A percentile compares a stretch with the other conserved stretches of the same genome.
Evolutionary conservation across 768 basidiomycete genomes (phyloP).

Genomic region (Lentinus tigrinus): DNA sequence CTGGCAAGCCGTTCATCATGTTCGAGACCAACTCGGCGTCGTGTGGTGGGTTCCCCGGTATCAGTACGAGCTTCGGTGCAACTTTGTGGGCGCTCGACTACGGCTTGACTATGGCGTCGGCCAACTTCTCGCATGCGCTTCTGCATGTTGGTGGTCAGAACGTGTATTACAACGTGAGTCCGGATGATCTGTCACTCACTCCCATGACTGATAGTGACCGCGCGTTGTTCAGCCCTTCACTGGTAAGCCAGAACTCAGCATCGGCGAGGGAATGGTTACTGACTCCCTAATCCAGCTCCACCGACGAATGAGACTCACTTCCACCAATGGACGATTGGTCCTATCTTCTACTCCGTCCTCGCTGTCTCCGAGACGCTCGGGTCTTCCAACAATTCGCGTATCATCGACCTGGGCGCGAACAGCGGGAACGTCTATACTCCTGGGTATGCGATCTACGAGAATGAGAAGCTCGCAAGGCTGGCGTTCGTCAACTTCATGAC

Average conservation of each 20-base stretch:
- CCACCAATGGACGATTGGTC: conserved; percentile 46
- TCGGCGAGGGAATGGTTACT: neutral
- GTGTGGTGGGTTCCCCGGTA: conserved; percentile 54
- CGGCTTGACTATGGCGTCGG: conserved; percentile 47
- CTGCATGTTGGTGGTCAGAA: conserved; percentile 49
- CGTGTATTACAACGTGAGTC: conserved; percentile 51
- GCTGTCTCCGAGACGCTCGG: conserved; percentile 48
- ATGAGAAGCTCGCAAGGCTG: conserved; percentile 39
- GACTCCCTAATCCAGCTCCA: conserved; percentile 30
- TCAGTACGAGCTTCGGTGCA: conserved; percentile 49
- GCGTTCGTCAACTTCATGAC: conserved; percentile 48
- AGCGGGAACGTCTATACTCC: conserved; percentile 38
- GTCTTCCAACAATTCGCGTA: conserved; percentile 37
- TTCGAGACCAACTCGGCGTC: conserved; percentile 54
- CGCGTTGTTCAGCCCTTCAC: conserved; percentile 43
- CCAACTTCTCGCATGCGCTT: conserved; percentile 46
- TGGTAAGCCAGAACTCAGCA: conserved; percentile 23
- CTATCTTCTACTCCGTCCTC: conserved; percentile 47
- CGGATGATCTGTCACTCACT: neutral
- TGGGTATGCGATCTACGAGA: conserved; percentile 49
- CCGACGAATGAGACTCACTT: conserved; percentile 39
- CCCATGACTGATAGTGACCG: neutral
- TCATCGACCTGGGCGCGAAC: conserved; percentile 40
- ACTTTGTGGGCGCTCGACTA: conserved; percentile 53
- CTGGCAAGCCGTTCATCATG: conserved; percentile 45